phyloP scores from a whole-genome alignment of 768 basidiomycete species.

The Trametes coccinea region DNA sequence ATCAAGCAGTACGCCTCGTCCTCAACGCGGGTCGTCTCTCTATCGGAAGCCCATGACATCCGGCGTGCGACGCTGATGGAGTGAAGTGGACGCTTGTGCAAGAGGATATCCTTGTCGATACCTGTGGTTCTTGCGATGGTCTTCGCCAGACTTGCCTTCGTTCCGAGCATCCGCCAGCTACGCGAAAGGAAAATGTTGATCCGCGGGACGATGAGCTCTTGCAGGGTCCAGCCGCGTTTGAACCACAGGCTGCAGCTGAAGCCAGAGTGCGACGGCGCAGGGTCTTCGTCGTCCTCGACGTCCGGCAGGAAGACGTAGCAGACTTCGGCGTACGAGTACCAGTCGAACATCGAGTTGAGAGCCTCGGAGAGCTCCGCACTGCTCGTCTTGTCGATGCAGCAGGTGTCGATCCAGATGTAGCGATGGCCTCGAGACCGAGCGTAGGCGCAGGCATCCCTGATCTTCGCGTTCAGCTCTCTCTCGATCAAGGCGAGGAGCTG shows the following conservation, averaged over 20 bases:
- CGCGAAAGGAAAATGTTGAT: neutral
- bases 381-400: conserved; percentile 17
- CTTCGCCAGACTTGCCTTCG: neutral
- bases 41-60: conserved; percentile 9
- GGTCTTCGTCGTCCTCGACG: conserved; percentile 4
- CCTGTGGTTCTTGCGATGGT: conserved; percentile 2
- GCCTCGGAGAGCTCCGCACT: conserved; percentile 14
- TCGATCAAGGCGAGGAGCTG: too few relatives aligned
- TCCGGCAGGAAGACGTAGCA: conserved; percentile 9
- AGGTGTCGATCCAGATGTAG: conserved; percentile 1
- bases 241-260: conserved; percentile 11
- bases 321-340: conserved; percentile 6
- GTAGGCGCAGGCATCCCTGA: neutral
- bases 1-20: conserved; percentile 13
- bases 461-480: too few relatives aligned
- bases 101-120: neutral
- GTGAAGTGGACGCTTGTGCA: neutral
- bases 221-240: conserved; percentile 7
- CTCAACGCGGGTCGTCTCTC: conserved; percentile 2
- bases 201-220: conserved; percentile 6
- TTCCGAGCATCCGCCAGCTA: conserved; percentile 2
- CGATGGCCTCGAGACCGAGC: neutral
- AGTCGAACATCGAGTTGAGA: conserved; percentile 8
- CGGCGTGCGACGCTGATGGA: neutral
- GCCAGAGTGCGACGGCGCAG: neutral